A percentile compares a stretch with the other conserved stretches of the same genome.
phyloP scores from a whole-genome alignment of 2,329 filamentous ascomycete genomes.

The Sordariomycetes sp. region DNA sequence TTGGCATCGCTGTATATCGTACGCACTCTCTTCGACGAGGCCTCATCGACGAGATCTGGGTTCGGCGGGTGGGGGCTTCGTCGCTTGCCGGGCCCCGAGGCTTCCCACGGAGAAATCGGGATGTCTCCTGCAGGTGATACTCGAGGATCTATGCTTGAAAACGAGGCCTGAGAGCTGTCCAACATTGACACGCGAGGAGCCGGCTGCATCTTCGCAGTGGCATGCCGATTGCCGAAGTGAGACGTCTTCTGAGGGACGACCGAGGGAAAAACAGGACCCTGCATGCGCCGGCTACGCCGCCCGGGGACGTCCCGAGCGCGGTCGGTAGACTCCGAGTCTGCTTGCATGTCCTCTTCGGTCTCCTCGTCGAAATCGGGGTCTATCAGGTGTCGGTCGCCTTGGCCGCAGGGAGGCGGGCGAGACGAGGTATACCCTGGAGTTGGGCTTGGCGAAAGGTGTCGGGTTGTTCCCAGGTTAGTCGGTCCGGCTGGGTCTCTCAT shows the following conservation, averaged over 20 bases:
- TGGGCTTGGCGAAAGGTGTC: constrained; percentile 7
- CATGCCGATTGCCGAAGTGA: not conserved
- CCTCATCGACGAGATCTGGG: not conserved
- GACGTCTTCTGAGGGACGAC: not conserved
- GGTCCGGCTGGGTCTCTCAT: not conserved
- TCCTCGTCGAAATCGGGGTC: not conserved
- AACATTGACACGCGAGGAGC: not conserved
- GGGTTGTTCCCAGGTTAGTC: constrained; percentile 15
- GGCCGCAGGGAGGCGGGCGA: constrained; percentile 13
- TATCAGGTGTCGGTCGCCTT: constrained; percentile 6
- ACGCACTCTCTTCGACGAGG: not conserved
- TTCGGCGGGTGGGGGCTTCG: not conserved
- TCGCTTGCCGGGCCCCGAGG: not conserved
- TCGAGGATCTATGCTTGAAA: no score
- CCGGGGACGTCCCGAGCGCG: not conserved
- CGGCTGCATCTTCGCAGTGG: not conserved
- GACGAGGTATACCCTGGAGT: constrained; percentile 2
- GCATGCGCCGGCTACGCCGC: constrained; percentile 1
- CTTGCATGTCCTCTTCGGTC: not conserved
- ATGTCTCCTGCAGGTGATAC: not conserved
- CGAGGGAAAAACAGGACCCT: not conserved
- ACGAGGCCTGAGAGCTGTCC: not conserved
- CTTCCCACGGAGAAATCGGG: not conserved
- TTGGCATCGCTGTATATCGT: not conserved
- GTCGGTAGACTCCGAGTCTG: not conserved